phyloP scores from a whole-genome alignment of 495 filamentous ascomycete species.

The Chaetomidium leptoderma region DNA sequence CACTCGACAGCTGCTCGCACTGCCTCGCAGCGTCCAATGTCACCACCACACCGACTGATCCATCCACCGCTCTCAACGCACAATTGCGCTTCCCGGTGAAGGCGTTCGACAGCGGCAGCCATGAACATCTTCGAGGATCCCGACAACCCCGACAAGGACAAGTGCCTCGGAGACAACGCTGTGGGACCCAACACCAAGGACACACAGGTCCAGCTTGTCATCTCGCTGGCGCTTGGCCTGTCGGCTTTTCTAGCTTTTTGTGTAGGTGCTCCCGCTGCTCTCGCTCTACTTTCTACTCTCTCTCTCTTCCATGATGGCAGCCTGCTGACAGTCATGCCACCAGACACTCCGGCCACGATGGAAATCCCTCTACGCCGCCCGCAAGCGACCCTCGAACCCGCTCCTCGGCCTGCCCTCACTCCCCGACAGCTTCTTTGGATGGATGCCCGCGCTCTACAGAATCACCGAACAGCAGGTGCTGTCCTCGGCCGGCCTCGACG shows the following conservation, averaged over 20 bases:
- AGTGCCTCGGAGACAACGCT: conserved; percentile 32
- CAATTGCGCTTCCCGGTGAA: neutral
- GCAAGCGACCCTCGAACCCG: conserved; percentile 64
- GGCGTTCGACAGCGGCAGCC: conserved; percentile 6
- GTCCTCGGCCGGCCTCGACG: conserved; percentile 87
- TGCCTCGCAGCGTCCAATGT: neutral
- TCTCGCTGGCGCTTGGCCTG: conserved; percentile 48
- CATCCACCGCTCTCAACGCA: neutral
- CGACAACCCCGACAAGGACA: conserved; percentile 16
- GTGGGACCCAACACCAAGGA: conserved; percentile 37
- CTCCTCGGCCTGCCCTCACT: conserved; percentile 77
- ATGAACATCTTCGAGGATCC: conserved; percentile 25
- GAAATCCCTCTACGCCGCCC: conserved; percentile 86
- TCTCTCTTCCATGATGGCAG: neutral
- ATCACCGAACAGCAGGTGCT: conserved; percentile 88
- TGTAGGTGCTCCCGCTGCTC: conserved; percentile 35
- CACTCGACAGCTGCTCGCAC: neutral
- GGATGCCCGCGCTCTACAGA: conserved; percentile 84
- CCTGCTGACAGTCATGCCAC: neutral
- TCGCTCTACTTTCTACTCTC: neutral
- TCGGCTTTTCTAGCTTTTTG: conserved; percentile 53
- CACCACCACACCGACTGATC: neutral
- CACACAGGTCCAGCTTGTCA: conserved; percentile 50
- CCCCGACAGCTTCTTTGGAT: conserved; percentile 84
- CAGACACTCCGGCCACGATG: conserved; percentile 82